Evolutionary conservation across 1,139 yeast genomes (phyloP).

Genomic region (Nakaseomyces kungkrabaensis): DNA sequence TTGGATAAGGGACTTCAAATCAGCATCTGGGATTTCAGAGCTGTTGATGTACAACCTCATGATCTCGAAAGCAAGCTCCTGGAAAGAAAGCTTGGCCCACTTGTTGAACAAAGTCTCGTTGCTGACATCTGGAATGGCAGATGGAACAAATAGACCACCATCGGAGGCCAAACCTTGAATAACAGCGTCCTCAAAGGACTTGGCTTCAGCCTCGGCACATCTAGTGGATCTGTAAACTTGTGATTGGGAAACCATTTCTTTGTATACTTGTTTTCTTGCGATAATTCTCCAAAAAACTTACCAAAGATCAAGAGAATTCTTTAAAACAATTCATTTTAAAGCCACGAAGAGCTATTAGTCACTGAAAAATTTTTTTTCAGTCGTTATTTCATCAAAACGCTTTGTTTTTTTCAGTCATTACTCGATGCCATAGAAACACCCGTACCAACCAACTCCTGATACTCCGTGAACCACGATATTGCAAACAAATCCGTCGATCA

Average conservation of each 20-base stretch:
- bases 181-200: conserved; percentile 84
- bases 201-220: conserved; percentile 43
- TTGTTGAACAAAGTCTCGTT: conserved; percentile 41
- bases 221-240: conserved; percentile 83
- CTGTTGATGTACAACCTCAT: conserved; percentile 66
- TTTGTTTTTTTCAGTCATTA: not conserved
- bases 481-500: no score
- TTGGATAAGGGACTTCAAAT: conserved; percentile 50
- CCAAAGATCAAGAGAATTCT: not conserved
- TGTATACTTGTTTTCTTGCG: not conserved
- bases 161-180: conserved; percentile 92
- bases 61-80: conserved; percentile 78
- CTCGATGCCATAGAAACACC: not conserved
- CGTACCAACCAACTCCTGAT: not conserved
- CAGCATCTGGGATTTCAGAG: conserved; percentile 61
- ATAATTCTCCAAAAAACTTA: not conserved
- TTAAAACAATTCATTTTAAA: no score
- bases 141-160: conserved; percentile 91
- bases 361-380: not conserved
- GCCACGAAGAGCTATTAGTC: not conserved
- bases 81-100: conserved; percentile 72
- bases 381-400: not conserved
- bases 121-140: conserved; percentile 64
- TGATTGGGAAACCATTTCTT: conserved; percentile 22
- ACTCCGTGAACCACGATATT: no score